These are phyloP conservation scores for Chlorella sp. DNA, from an alignment of 139 green algal species.

Conservation along the genomic window DNA sequence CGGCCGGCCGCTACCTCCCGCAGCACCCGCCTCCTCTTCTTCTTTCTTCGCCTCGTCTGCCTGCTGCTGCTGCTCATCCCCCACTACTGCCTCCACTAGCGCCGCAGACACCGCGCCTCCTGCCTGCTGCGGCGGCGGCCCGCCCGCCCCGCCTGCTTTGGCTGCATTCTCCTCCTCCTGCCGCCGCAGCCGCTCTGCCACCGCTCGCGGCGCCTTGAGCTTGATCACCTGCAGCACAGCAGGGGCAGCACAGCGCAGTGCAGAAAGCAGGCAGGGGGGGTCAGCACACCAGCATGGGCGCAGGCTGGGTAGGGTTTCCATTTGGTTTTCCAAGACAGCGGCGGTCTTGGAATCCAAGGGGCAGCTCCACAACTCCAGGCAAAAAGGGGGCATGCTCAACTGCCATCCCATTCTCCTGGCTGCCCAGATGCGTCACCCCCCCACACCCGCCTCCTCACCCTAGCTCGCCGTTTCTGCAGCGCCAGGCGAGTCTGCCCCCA, in stretches of 20 bases:
- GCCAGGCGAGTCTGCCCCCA: too few species aligned
- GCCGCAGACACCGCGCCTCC: too few species aligned
- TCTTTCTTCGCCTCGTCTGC: not conserved
- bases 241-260: too few species aligned
- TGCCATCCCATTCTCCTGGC: too few species aligned
- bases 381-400: too few species aligned
- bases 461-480: too few species aligned
- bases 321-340: not conserved
- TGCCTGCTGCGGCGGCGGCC: not conserved
- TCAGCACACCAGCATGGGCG: too few species aligned
- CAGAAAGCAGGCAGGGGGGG: not conserved
- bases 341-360: not conserved
- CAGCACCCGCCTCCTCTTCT: not conserved
- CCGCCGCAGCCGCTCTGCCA: not conserved
- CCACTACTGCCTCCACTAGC: not conserved
- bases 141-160: not conserved
- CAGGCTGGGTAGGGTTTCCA: too few species aligned
- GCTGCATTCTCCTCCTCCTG: not conserved
- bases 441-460: too few species aligned
- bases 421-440: too few species aligned
- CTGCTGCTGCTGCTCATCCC: not conserved
- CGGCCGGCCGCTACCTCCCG: not conserved
- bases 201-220: constrained; percentile 9
- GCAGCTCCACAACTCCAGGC: too few species aligned
- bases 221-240: constrained; percentile 17